These are phyloP conservation scores for Sarcocystis neurona DNA, from an alignment of 169 alveolate genomes.

Conservation along the genomic window DNA sequence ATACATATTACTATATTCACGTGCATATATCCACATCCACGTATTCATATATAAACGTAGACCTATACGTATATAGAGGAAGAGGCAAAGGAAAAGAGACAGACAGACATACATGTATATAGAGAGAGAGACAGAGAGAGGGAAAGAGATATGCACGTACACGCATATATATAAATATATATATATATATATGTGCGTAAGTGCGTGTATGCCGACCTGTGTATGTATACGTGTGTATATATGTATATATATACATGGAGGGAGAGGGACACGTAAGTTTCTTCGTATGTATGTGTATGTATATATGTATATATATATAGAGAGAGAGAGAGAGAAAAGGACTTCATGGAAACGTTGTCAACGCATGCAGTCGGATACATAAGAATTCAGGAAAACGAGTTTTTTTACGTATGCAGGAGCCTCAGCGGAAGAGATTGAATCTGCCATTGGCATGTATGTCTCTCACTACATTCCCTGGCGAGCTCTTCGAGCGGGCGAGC, in stretches of 20 bases:
- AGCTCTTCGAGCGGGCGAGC: slow-evolving; percentile 85
- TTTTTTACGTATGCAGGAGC: slow-evolving; percentile 43
- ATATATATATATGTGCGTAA: background rate
- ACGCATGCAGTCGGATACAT: background rate
- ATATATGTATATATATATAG: background rate
- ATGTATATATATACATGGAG: background rate
- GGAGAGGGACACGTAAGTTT: background rate
- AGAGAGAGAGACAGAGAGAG: background rate
- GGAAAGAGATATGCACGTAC: background rate
- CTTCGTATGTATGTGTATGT: background rate
- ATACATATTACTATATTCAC: too few species aligned
- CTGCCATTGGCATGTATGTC: slow-evolving; percentile 83
- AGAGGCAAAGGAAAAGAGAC: background rate
- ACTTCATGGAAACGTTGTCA: too few species aligned
- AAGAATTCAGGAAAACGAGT: background rate
- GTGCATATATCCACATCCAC: too few species aligned
- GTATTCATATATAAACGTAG: background rate
- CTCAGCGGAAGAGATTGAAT: slow-evolving; percentile 78
- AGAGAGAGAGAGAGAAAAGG: background rate
- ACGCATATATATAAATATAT: background rate
- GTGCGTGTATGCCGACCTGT: background rate
- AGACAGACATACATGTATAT: background rate
- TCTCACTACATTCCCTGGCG: slow-evolving; percentile 88
- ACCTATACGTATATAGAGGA: background rate
- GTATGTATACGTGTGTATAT: background rate